phyloP scores from a whole-genome alignment of 257 asterid genomes.

The Nicotiana benthamiana region DNA sequence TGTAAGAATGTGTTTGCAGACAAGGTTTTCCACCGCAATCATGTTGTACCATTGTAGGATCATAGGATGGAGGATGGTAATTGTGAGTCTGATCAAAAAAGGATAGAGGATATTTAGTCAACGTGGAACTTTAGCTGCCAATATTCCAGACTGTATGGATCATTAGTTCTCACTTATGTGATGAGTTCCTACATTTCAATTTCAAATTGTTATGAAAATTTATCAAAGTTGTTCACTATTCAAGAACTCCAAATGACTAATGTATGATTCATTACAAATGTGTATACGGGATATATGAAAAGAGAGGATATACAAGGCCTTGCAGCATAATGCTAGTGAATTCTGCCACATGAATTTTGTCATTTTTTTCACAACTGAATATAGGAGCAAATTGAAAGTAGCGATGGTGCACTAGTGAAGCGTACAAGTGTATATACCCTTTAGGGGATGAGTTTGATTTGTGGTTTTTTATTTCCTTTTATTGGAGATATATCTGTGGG shows the following conservation, averaged over 20 bases:
- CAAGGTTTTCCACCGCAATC: background rate
- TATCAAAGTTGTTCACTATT: background rate
- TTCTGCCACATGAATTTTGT: background rate
- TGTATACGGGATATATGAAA: background rate
- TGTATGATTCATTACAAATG: background rate
- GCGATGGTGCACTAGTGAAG: background rate
- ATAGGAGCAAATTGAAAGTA: background rate
- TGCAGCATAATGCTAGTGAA: background rate
- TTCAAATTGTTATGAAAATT: background rate
- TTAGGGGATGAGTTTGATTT: background rate
- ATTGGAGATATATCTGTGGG: background rate
- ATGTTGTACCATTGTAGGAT: background rate
- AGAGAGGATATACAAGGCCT: background rate
- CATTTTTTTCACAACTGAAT: background rate
- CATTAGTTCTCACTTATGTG: background rate
- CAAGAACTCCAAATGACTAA: background rate
- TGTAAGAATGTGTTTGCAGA: background rate
- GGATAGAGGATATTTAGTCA: background rate
- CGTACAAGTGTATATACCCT: background rate
- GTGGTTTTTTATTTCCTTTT: background rate
- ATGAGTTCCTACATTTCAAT: background rate
- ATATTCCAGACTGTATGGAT: background rate
- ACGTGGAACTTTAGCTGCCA: background rate
- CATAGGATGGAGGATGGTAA: background rate
- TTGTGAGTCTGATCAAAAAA: background rate